Conservation (phyloP, 371 early-diverging fungal genomes). For the Synchytrium microbalum region DNA sequence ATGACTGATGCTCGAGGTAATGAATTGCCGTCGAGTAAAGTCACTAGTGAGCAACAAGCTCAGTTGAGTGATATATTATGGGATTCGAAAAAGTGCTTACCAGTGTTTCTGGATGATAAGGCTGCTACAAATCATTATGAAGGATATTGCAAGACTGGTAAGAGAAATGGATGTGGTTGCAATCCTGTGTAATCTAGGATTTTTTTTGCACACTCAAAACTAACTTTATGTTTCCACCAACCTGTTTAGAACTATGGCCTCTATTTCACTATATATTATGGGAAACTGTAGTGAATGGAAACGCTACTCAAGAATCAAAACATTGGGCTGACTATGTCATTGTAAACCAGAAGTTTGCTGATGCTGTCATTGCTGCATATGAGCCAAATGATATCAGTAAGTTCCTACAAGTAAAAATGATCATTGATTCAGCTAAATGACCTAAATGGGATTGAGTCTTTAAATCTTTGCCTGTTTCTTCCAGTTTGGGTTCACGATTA, state of each 20-base stretch:
- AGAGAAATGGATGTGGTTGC: constrained; percentile 9
- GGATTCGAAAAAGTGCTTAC: constrained; percentile 53
- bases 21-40: constrained; percentile 15
- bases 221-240: neutral
- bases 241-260: constrained; percentile 78
- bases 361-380: constrained; percentile 65
- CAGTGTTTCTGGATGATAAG: constrained; percentile 70
- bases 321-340: constrained; percentile 81
- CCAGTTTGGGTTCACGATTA: constrained; percentile 97
- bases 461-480: neutral
- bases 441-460: constrained; percentile 1
- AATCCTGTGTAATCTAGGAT: constrained; percentile 7
- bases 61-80: constrained; percentile 53
- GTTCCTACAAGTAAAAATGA: constrained; percentile 26
- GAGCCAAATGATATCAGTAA: constrained; percentile 78
- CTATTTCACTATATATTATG: constrained; percentile 94
- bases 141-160: constrained; percentile 86
- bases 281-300: constrained; percentile 53
- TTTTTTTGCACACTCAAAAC: neutral
- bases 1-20: constrained; percentile 39
- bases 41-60: constrained; percentile 28
- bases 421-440: constrained; percentile 21
- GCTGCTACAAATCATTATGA: constrained; percentile 72
- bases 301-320: constrained; percentile 39
- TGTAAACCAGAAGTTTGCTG: constrained; percentile 81